phyloP scores from a whole-genome alignment of 2,329 filamentous ascomycete genomes.

The Amphichorda felina region DNA sequence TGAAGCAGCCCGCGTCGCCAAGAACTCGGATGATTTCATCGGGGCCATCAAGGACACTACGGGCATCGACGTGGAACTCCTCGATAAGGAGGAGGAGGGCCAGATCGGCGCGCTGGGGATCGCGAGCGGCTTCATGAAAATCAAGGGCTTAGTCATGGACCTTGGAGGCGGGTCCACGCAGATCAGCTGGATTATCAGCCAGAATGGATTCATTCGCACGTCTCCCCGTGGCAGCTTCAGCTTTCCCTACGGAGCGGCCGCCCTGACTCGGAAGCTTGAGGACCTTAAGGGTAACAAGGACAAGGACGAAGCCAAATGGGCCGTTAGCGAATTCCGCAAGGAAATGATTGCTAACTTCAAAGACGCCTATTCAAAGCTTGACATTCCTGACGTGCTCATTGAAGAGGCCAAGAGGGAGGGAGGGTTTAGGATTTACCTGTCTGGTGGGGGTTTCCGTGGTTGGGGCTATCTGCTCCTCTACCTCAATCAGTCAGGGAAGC shows the following conservation, averaged over 20 bases:
- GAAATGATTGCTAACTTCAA: slow-evolving; percentile 41
- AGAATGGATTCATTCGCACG: slow-evolving; percentile 34
- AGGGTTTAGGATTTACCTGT: slow-evolving; percentile 51
- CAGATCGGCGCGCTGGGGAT: slow-evolving; percentile 54
- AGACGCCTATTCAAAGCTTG: slow-evolving; percentile 36
- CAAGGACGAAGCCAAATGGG: slow-evolving; percentile 25
- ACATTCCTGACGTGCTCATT: slow-evolving; percentile 38
- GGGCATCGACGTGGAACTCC: slow-evolving; percentile 46
- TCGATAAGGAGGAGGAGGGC: slow-evolving; percentile 56
- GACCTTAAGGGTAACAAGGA: slow-evolving; percentile 25
- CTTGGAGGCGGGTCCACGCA: slow-evolving; percentile 60
- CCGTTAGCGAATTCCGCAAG: slow-evolving; percentile 28
- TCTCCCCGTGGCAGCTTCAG: slow-evolving; percentile 46
- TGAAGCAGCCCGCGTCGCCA: slow-evolving; percentile 17
- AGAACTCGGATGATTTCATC: slow-evolving; percentile 16
- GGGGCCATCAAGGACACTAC: slow-evolving; percentile 36
- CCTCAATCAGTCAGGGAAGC: too few relatives aligned
- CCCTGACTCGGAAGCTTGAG: slow-evolving; percentile 42
- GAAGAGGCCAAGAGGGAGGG: slow-evolving; percentile 28
- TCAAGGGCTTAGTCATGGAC: slow-evolving; percentile 61
- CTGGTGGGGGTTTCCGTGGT: too few relatives aligned
- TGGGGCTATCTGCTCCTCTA: too few relatives aligned
- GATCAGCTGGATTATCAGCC: slow-evolving; percentile 51
- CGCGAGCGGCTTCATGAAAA: slow-evolving; percentile 47
- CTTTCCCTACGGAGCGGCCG: slow-evolving; percentile 60